phyloP scores from a whole-genome alignment of 164 flowering plant genomes.

The Nymphaea thermarum region DNA sequence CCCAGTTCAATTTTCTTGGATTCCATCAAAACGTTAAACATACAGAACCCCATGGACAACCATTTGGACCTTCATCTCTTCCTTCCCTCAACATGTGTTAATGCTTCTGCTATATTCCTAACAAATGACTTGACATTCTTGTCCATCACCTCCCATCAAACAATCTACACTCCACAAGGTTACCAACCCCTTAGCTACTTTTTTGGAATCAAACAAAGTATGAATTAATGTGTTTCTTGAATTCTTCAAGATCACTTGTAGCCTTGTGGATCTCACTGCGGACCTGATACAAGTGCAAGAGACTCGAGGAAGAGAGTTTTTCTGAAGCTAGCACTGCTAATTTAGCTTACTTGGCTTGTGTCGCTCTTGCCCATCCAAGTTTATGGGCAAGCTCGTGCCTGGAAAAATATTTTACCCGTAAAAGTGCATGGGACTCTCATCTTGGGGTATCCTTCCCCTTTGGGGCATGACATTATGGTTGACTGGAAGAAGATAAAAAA shows the following conservation, averaged over 20 bases:
- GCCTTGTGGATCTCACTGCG: background rate
- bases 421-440: too few species aligned
- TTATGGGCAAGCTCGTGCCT: too few species aligned
- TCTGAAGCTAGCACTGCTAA: too few species aligned
- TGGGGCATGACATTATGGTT: too few species aligned
- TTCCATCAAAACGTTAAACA: constrained; percentile 37
- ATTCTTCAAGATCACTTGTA: background rate
- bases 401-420: too few species aligned
- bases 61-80: constrained; percentile 23
- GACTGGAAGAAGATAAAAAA: too few species aligned
- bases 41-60: constrained; percentile 56
- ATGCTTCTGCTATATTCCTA: constrained; percentile 24
- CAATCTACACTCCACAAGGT: background rate
- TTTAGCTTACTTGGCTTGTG: too few species aligned
- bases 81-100: constrained; percentile 7
- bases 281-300: background rate
- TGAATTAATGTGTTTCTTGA: constrained; percentile 3
- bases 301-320: background rate
- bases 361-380: too few species aligned
- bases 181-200: constrained; percentile 6
- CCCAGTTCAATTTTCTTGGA: constrained; percentile 36
- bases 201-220: constrained; percentile 34
- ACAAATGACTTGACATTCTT: constrained; percentile 26
- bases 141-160: constrained; percentile 26
- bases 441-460: too few species aligned